A percentile compares a stretch with the other conserved stretches of the same genome.
These are phyloP conservation scores for Cerrena zonata DNA, from an alignment of 1,284 basidiomycete species.

Conservation along the genomic window DNA sequence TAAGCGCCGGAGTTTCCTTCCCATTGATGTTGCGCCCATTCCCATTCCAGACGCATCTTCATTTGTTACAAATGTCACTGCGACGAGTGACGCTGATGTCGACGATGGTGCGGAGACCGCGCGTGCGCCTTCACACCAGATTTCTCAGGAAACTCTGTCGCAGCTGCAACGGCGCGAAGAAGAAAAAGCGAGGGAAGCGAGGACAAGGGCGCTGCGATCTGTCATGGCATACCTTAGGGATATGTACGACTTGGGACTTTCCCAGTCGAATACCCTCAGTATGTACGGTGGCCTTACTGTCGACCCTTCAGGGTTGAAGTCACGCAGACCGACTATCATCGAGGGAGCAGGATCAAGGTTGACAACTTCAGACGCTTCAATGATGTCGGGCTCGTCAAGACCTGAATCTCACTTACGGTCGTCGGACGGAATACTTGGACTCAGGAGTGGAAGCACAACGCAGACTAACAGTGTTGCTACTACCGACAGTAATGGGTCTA, in stretches of 20 bases:
- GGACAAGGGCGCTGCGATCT: slow-evolving; percentile 74
- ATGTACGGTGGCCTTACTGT: slow-evolving; percentile 46
- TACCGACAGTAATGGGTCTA: slow-evolving; percentile 59
- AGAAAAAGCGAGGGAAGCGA: slow-evolving; percentile 63
- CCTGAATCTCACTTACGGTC: slow-evolving; percentile 47
- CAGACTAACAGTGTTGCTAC: slow-evolving; percentile 70
- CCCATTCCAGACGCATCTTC: slow-evolving; percentile 56
- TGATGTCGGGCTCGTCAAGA: slow-evolving; percentile 21
- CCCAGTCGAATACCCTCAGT: slow-evolving; percentile 48
- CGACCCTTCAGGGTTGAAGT: slow-evolving; percentile 35
- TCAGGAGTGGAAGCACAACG: slow-evolving; percentile 53
- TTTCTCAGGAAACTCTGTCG: slow-evolving; percentile 38
- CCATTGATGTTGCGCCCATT: slow-evolving; percentile 62
- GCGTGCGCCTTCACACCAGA: slow-evolving; percentile 35
- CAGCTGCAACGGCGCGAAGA: slow-evolving; percentile 57
- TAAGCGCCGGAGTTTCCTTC: slow-evolving; percentile 81
- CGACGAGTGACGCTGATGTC: slow-evolving; percentile 36
- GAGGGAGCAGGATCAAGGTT: slow-evolving; percentile 53
- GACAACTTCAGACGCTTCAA: slow-evolving; percentile 28
- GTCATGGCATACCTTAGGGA: slow-evolving; percentile 94
- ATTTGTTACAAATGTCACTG: slow-evolving; percentile 51
- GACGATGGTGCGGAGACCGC: slow-evolving; percentile 34
- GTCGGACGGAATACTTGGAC: slow-evolving; percentile 49
- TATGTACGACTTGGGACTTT: slow-evolving; percentile 79
- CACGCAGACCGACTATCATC: slow-evolving; percentile 58